Percentiles rank a stretch among this genome's conserved stretches.
Evolutionary conservation across 768 basidiomycete species (phyloP).

Genomic region (Steccherinum ochraceum): DNA sequence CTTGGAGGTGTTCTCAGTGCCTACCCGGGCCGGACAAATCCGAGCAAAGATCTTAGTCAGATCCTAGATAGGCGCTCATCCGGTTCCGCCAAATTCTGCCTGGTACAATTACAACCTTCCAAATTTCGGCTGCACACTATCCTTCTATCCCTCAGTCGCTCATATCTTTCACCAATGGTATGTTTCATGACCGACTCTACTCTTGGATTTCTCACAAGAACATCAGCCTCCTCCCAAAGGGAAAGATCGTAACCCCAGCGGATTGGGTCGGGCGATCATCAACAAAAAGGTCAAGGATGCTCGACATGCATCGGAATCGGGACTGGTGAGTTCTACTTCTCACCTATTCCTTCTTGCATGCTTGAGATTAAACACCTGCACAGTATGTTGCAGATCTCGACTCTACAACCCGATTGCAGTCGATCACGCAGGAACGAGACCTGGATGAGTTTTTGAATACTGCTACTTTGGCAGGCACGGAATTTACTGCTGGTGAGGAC

Average conservation of each 20-base stretch:
- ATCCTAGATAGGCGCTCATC: no score
- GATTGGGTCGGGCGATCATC: constrained; percentile 92
- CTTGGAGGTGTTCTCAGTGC: no score
- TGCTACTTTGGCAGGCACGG: constrained; percentile 89
- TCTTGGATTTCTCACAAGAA: not conserved
- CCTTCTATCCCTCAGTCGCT: no score
- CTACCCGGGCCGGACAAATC: no score
- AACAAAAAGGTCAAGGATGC: constrained; percentile 84
- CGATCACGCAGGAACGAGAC: constrained; percentile 93
- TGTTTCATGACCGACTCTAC: no score
- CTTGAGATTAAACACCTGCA: not conserved
- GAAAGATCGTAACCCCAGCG: constrained; percentile 64
- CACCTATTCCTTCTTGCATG: no score
- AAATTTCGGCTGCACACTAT: no score
- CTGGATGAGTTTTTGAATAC: constrained; percentile 94
- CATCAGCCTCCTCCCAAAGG: constrained; percentile 32
- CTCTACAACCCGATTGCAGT: constrained; percentile 63
- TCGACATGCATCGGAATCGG: constrained; percentile 49
- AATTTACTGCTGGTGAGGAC: constrained; percentile 84
- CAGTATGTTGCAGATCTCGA: constrained; percentile 79
- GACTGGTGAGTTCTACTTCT: constrained; percentile 47
- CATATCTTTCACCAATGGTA: no score
- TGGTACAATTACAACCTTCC: no score
- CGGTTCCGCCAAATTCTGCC: no score
- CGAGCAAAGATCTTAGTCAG: not conserved